These are phyloP conservation scores for Carallia pectinifolia DNA, from an alignment of 345 rosid genomes.

Conservation along the genomic window DNA sequence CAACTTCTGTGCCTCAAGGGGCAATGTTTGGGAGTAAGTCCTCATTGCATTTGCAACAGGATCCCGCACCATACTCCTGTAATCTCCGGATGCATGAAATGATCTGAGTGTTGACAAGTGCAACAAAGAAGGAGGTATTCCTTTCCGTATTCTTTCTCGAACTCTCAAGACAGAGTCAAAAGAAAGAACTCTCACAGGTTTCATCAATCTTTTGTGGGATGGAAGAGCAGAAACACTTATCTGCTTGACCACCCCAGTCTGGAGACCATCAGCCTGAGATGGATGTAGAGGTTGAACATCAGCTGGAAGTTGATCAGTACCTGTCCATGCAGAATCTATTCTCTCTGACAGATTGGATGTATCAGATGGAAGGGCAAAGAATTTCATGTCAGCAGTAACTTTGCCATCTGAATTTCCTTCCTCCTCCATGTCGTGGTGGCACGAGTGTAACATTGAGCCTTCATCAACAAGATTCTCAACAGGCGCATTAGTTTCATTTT, in stretches of 20 bases:
- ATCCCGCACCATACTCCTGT: constrained; percentile 71
- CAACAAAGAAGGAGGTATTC: constrained; percentile 56
- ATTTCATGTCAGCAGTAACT: constrained; percentile 22
- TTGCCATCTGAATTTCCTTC: constrained; percentile 46
- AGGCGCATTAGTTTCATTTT: constrained; percentile 23
- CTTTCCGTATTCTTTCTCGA: constrained; percentile 60
- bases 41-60: constrained; percentile 61
- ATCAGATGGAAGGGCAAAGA: constrained; percentile 33
- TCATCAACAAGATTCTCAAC: constrained; percentile 24
- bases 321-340: constrained; percentile 99
- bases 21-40: constrained; percentile 60
- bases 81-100: constrained; percentile 91
- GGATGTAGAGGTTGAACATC: constrained; percentile 33
- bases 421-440: constrained; percentile 31
- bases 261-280: constrained; percentile 38
- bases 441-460: constrained; percentile 23
- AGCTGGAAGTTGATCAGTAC: constrained; percentile 48
- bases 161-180: constrained; percentile 80
- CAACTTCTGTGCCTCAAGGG: constrained; percentile 64
- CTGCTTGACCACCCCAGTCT: constrained; percentile 27
- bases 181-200: constrained; percentile 69
- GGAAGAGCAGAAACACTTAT: constrained; percentile 30
- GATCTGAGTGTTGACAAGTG: constrained; percentile 61
- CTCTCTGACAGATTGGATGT: constrained; percentile 72
- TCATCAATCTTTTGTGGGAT: constrained; percentile 44